These are phyloP conservation scores for Ogataea nakhonphanomensis DNA, from an alignment of 805 yeast genomes.

Conservation along the genomic window DNA sequence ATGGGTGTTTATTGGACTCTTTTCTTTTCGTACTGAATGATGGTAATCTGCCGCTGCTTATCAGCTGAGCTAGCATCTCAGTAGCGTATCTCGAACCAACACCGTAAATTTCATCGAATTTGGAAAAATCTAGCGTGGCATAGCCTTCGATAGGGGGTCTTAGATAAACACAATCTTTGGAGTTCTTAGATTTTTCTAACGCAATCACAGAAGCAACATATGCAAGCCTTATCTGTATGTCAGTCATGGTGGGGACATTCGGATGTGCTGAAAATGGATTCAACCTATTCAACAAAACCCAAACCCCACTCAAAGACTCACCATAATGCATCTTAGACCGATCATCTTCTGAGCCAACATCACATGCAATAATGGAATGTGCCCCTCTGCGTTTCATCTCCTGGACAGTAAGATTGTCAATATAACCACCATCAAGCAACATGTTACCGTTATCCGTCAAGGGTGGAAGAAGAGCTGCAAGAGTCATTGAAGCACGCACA, in stretches of 20 bases:
- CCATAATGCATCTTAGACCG: conserved; percentile 88
- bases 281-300: conserved; percentile 85
- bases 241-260: conserved; percentile 90
- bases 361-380: conserved; percentile 82
- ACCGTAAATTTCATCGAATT: conserved; percentile 82
- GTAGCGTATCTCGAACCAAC: conserved; percentile 79
- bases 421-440: conserved; percentile 94
- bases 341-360: conserved; percentile 94
- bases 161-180: conserved; percentile 81
- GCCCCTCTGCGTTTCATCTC: conserved; percentile 94
- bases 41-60: conserved; percentile 54
- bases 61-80: conserved; percentile 49
- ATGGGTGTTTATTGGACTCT: conserved; percentile 28
- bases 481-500: conserved; percentile 92
- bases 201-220: conserved; percentile 96
- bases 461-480: conserved; percentile 91
- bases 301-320: conserved; percentile 85
- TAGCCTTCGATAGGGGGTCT: conserved; percentile 93
- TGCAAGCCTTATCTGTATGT: conserved; percentile 87
- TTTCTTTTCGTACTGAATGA: conserved; percentile 51
- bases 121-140: conserved; percentile 89
- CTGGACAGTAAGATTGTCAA: conserved; percentile 86
- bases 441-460: conserved; percentile 85
- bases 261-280: conserved; percentile 88
- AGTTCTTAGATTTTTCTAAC: conserved; percentile 76